Evolutionary conservation across 768 basidiomycete species (phyloP), one percentile per base, ranked within the genome.

Genomic region (Coprinellus aureogranulatus): DNA sequence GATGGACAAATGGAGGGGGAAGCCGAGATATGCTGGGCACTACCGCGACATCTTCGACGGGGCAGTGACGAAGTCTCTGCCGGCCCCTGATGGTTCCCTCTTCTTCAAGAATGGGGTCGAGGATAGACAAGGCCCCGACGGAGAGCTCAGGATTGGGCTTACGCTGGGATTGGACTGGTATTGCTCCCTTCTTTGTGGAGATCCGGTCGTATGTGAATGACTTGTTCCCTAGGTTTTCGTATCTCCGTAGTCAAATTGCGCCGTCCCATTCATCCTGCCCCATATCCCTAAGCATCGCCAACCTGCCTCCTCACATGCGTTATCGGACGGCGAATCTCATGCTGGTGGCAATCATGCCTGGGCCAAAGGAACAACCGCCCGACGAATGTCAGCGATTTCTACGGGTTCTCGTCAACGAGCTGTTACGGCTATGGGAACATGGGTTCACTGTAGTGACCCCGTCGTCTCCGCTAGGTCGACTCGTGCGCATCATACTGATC

Each of bases 211-310:
- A 2, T 1, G 2, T 9, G 14, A 20, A 9, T 45, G 26, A 10
- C 4, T 18, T 26, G 45, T 22, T 25, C 26, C 14, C 10, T 26
- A 46, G 45, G 45, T 46, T 46, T 23, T 46, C 22, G 10, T 46
- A 46, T 46, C 45, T 46, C 26, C 45, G 45, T 3, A 46, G 45
- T 23, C 45, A 46, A 14, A 72, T 74, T 44, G 62, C 70, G 1
- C 34, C 14, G 34, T 75, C 72, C 0, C 72, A 76, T 50, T 63
- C 71, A 0, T 75, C 69, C 10, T 59, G 8, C 65, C 72, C 72
- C 0, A 71, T 71, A 42, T 77, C 71, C 0, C 71, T 70, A 34
- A 70, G 61, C 18, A 61, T 76, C 8, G 61, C 67, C 27, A 74
- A 75, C 46, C 61, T 75, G 0, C 67, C 65, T 4, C 50, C 58